A percentile compares a stretch with the other conserved stretches of the same genome.
Evolutionary conservation across 2,329 filamentous ascomycete genomes (phyloP).

Genomic region (Cercospora sp.): DNA sequence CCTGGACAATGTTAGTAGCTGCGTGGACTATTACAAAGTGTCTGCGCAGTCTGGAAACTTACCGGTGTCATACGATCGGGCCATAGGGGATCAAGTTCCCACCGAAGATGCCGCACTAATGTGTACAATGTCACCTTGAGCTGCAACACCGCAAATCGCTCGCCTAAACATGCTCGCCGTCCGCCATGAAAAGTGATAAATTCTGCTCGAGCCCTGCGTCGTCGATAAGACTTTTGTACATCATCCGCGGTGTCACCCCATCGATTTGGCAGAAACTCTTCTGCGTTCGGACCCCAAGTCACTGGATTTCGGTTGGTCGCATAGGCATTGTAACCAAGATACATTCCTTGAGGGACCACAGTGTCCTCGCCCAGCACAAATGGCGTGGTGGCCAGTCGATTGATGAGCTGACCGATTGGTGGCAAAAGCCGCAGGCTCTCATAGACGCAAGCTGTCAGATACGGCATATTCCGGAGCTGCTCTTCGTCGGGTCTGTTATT

Average conservation of each 20-base stretch:
- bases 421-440: conserved; percentile 12
- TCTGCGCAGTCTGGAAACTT: background rate
- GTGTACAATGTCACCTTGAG: conserved; percentile 9
- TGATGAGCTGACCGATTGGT: conserved; percentile 14
- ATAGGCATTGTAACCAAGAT: conserved; percentile 13
- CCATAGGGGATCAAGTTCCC: conserved; percentile 5
- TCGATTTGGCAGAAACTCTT: conserved; percentile 6
- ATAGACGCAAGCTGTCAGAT: conserved; percentile 5
- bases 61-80: conserved; percentile 12
- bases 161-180: conserved; percentile 8
- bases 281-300: conserved; percentile 7
- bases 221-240: conserved; percentile 1
- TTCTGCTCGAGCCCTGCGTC: conserved; percentile 4
- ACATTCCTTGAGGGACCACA: conserved; percentile 6
- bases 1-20: too few species aligned
- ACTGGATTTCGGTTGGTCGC: conserved; percentile 7
- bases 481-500: background rate
- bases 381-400: conserved; percentile 1
- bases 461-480: conserved; percentile 1
- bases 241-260: conserved; percentile 3
- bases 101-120: background rate
- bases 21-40: too few species aligned
- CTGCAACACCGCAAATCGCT: conserved; percentile 11
- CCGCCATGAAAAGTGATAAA: conserved; percentile 13
- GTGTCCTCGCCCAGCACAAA: background rate